phyloP scores from a whole-genome alignment of 805 yeast genomes.

The Lachancea waltii region DNA sequence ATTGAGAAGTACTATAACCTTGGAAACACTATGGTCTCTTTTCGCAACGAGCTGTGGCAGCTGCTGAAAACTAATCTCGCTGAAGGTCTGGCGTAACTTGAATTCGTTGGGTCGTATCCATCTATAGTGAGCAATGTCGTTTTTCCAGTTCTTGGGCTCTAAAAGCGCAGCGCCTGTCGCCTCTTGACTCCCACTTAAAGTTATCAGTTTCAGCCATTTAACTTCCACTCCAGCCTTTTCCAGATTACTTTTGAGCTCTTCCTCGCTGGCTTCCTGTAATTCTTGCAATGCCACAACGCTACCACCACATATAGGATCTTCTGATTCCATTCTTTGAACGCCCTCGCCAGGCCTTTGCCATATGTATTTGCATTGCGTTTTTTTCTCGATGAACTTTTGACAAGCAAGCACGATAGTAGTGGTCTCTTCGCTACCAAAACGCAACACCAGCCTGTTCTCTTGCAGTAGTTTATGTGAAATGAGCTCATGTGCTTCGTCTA shows the following conservation, averaged over 20 bases:
- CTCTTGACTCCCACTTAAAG: constrained; percentile 3
- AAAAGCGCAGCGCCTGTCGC: constrained; percentile 26
- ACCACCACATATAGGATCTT: constrained; percentile 18
- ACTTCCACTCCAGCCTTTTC: constrained; percentile 8
- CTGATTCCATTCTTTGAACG: constrained; percentile 13
- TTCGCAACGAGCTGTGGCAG: constrained; percentile 34
- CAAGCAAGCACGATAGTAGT: constrained; percentile 21
- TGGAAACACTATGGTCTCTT: constrained; percentile 25
- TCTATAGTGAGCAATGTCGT: constrained; percentile 1
- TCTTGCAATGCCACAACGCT: constrained; percentile 19
- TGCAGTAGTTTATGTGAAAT: constrained; percentile 1
- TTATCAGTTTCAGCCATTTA: constrained; percentile 8
- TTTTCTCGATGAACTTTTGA: constrained; percentile 18
- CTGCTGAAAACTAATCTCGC: constrained; percentile 30
- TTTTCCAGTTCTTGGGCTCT: constrained; percentile 12
- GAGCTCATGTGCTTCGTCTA: constrained; percentile 10
- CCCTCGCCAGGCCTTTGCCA: constrained; percentile 28
- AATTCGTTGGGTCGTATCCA: constrained; percentile 23
- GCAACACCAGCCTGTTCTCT: constrained; percentile 8
- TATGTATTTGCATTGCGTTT: constrained; percentile 8
- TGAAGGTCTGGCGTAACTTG: constrained; percentile 16
- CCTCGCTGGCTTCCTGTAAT: constrained; percentile 10
- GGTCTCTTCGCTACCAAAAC: constrained; percentile 8
- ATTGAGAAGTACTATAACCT: constrained; percentile 61
- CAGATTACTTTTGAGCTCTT: constrained; percentile 8